These are phyloP conservation scores for Leccinum uliginosum DNA, from an alignment of 768 basidiomycete species.

Conservation along the genomic window DNA sequence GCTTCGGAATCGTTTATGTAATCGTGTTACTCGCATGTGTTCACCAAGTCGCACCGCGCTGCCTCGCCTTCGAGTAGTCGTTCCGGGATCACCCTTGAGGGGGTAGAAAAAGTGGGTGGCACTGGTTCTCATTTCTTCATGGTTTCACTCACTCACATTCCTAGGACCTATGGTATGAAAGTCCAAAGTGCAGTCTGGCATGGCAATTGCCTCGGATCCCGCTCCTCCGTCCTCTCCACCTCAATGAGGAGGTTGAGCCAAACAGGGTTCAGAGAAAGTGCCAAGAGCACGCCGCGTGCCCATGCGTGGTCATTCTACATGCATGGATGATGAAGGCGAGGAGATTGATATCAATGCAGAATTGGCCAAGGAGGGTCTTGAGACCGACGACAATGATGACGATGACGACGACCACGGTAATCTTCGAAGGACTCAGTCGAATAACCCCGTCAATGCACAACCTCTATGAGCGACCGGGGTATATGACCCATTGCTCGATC, in stretches of 20 bases:
- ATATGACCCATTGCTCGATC: not conserved
- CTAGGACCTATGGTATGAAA: not conserved
- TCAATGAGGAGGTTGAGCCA: not conserved
- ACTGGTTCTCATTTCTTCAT: too few relatives aligned
- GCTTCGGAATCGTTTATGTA: too few relatives aligned
- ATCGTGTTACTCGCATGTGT: too few relatives aligned
- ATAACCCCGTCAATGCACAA: not conserved
- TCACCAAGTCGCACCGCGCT: too few relatives aligned
- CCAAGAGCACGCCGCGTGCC: not conserved
- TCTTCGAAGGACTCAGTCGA: too few relatives aligned
- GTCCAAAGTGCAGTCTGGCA: not conserved
- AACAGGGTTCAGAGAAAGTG: not conserved
- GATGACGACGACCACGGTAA: not conserved
- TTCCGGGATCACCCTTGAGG: not conserved
- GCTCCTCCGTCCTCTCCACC: not conserved
- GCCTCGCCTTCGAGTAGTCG: too few relatives aligned
- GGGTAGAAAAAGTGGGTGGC: not conserved
- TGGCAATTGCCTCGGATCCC: not conserved
- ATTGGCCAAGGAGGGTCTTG: not conserved
- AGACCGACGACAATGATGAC: not conserved
- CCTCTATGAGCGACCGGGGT: not conserved
- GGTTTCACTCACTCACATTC: not conserved
- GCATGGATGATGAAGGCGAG: not conserved
- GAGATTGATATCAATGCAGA: not conserved
- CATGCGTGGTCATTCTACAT: not conserved